Evolutionary conservation across 2,329 filamentous ascomycete genomes (phyloP).

Genomic region (Curvularia spicifera): DNA sequence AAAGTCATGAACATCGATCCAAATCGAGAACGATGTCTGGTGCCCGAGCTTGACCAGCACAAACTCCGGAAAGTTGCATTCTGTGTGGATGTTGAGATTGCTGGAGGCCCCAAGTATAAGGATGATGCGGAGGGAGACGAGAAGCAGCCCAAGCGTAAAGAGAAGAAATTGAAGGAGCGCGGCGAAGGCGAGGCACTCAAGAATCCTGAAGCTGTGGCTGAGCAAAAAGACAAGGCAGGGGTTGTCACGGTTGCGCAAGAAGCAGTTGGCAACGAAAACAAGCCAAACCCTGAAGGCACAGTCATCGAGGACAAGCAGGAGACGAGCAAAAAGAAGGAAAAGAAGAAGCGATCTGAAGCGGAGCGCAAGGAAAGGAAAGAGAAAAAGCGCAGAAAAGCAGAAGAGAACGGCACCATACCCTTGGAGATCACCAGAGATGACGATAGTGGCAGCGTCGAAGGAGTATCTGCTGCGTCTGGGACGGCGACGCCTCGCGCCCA

Average conservation of each 20-base stretch:
- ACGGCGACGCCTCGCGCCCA: constrained; percentile 59
- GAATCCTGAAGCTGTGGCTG: constrained; percentile 61
- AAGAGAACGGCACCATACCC: constrained; percentile 85
- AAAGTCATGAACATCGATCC: constrained; percentile 84
- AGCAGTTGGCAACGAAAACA: constrained; percentile 52
- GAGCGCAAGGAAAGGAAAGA: constrained; percentile 92
- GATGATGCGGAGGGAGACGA: constrained; percentile 62
- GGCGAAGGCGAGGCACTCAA: constrained; percentile 78
- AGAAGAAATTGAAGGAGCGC: constrained; percentile 67
- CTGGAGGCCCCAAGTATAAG: constrained; percentile 78
- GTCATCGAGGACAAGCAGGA: constrained; percentile 45
- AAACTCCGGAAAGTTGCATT: constrained; percentile 91
- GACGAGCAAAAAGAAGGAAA: constrained; percentile 80
- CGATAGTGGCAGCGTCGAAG: constrained; percentile 47
- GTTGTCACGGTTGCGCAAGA: constrained; percentile 43
- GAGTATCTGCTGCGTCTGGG: constrained; percentile 21
- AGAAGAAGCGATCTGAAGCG: constrained; percentile 93
- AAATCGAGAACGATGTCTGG: constrained; percentile 76
- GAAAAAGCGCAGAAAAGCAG: constrained; percentile 81
- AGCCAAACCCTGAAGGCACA: constrained; percentile 51
- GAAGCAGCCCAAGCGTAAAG: constrained; percentile 59
- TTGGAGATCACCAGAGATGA: constrained; percentile 79
- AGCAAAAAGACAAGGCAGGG: constrained; percentile 63
- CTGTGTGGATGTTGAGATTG: constrained; percentile 96
- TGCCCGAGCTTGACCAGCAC: constrained; percentile 77